phyloP scores from a whole-genome alignment of 2,329 filamentous ascomycete species.

The Fusarium sp. region DNA sequence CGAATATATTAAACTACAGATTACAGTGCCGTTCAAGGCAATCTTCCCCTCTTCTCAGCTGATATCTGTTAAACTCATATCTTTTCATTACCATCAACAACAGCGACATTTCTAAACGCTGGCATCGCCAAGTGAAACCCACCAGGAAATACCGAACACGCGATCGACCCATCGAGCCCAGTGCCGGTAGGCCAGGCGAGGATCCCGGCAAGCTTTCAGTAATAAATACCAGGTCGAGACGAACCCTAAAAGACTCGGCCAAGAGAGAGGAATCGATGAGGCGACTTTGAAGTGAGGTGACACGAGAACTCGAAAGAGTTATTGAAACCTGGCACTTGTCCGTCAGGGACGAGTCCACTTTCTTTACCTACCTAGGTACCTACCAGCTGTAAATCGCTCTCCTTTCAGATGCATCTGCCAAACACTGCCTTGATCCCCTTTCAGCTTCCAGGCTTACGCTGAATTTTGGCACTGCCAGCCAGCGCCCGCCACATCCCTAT shows the following conservation, averaged over 20 bases:
- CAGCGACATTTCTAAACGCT: conserved; percentile 1
- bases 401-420: conserved; percentile 5
- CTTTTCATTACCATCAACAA: background rate
- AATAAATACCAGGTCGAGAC: conserved; percentile 24
- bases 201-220: conserved; percentile 25
- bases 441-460: background rate
- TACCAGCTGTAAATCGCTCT: conserved; percentile 3
- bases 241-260: conserved; percentile 5
- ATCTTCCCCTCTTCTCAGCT: conserved; percentile 17
- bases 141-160: conserved; percentile 3
- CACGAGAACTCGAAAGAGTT: conserved; percentile 1
- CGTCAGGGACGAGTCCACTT: background rate
- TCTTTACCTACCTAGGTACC: conserved; percentile 1
- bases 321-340: background rate
- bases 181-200: conserved; percentile 17
- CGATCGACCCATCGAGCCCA: conserved; percentile 27
- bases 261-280: conserved; percentile 27
- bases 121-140: conserved; percentile 34
- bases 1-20: conserved; percentile 8
- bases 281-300: conserved; percentile 35
- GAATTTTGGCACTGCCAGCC: conserved; percentile 12
- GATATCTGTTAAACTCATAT: conserved; percentile 1
- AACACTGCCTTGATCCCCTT: conserved; percentile 3
- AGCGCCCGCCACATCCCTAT: conserved; percentile 6
- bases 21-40: background rate